A percentile compares a stretch with the other conserved stretches of the same genome.
phyloP scores from a whole-genome alignment of 768 basidiomycete species.

The Cystobasidium ongulense region DNA sequence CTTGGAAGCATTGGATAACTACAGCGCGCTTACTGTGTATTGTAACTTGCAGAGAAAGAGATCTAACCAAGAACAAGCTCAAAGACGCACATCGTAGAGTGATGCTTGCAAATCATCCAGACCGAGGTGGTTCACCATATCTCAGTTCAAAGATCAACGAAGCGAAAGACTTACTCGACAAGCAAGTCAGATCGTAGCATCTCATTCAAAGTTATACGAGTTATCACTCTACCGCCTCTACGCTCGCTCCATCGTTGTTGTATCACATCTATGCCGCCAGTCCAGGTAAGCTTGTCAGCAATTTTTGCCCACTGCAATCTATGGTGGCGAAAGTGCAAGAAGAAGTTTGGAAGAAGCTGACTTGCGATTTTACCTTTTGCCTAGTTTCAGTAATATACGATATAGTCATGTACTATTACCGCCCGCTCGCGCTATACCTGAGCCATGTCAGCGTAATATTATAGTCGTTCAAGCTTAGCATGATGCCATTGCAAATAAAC shows the following conservation, averaged over 20 bases:
- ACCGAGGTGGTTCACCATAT: slow-evolving; percentile 96
- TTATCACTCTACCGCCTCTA: neutral
- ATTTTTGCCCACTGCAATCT: neutral
- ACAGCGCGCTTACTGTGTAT: neutral
- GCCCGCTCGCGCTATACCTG: neutral
- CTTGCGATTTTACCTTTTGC: no score
- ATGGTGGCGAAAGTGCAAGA: neutral
- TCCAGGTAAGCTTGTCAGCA: neutral
- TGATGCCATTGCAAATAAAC: no score
- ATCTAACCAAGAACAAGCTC: slow-evolving; percentile 62
- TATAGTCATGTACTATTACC: neutral
- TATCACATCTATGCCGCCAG: neutral
- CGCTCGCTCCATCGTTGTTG: neutral
- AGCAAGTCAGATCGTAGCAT: slow-evolving; percentile 3
- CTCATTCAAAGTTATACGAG: neutral
- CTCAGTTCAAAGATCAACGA: slow-evolving; percentile 98
- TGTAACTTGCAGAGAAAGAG: slow-evolving; percentile 77
- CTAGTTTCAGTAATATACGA: no score
- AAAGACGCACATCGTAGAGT: slow-evolving; percentile 95
- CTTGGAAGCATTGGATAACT: slow-evolving; percentile 12
- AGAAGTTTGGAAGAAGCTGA: neutral
- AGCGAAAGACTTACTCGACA: slow-evolving; percentile 57
- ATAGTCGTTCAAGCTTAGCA: neutral
- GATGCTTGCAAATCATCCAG: slow-evolving; percentile 98
- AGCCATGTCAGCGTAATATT: neutral